A percentile compares a stretch with the other conserved stretches of the same genome.
These are phyloP conservation scores for Pittosporum tobira DNA, from an alignment of 129 eudicot genomes.

Conservation along the genomic window DNA sequence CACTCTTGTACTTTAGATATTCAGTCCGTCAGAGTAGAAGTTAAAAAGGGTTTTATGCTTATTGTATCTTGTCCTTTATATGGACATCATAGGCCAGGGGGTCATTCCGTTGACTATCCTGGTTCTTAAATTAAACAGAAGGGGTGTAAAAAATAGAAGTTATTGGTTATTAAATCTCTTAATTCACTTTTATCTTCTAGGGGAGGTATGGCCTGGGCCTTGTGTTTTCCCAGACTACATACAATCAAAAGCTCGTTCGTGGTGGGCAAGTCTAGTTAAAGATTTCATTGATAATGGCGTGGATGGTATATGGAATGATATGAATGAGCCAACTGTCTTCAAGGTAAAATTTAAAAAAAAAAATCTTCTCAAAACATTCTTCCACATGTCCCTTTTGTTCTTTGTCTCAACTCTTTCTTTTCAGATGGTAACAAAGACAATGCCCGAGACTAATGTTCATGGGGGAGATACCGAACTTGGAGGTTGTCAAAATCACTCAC, in stretches of 20 bases:
- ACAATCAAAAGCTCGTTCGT: constrained; percentile 68
- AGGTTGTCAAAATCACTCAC: constrained; percentile 64
- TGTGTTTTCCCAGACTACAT: constrained; percentile 95
- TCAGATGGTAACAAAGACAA: constrained; percentile 74
- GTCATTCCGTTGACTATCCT: too few species aligned
- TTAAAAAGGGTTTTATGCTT: too few species aligned
- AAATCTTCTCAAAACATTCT: background rate
- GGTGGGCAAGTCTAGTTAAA: constrained; percentile 88
- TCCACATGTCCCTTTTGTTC: background rate
- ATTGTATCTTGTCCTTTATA: too few species aligned
- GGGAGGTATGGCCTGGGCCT: constrained; percentile 99
- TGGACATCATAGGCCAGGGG: too few species aligned
- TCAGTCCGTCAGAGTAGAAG: too few species aligned
- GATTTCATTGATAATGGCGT: constrained; percentile 69
- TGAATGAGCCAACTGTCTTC: constrained; percentile 86
- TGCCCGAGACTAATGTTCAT: constrained; percentile 87
- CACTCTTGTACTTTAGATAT: background rate
- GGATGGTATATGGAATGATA: constrained; percentile 95
- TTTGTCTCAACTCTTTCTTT: constrained; percentile 14
- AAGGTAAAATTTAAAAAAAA: constrained; percentile 43
- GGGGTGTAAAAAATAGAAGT: too few species aligned
- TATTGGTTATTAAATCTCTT: too few species aligned
- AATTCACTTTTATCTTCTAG: constrained; percentile 23
- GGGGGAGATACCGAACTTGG: constrained; percentile 74
- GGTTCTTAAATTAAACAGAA: too few species aligned